Conservation (phyloP, 2,329 filamentous ascomycete species). For the Westerdykella ornata region DNA sequence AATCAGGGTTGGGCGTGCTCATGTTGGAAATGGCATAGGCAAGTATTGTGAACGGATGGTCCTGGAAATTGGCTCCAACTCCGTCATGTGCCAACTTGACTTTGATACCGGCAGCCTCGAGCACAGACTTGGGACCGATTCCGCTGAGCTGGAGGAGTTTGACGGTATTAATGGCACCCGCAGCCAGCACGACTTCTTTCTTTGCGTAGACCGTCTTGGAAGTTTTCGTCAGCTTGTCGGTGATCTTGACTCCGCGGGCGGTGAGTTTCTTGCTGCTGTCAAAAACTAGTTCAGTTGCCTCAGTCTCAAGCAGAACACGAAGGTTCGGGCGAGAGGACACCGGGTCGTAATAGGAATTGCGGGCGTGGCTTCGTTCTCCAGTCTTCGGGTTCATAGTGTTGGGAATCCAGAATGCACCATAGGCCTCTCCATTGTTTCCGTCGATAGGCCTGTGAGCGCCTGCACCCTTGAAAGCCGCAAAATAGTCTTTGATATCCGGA, state of each 20-base stretch:
- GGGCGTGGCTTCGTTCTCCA: conserved; percentile 27
- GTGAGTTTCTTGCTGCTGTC: conserved; percentile 10
- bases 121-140: conserved; percentile 22
- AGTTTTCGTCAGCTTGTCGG: conserved; percentile 11
- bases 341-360: conserved; percentile 29
- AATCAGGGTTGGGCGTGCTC: conserved; percentile 18
- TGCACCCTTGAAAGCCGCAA: conserved; percentile 18
- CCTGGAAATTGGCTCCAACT: conserved; percentile 32
- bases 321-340: conserved; percentile 25
- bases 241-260: conserved; percentile 23
- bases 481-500: conserved; percentile 20
- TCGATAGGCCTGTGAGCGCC: conserved; percentile 16
- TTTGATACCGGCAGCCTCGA: conserved; percentile 22
- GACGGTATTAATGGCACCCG: conserved; percentile 49
- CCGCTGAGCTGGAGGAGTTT: conserved; percentile 34
- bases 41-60: conserved; percentile 23
- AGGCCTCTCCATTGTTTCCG: conserved; percentile 21
- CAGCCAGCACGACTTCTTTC: conserved; percentile 54
- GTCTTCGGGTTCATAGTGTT: conserved; percentile 29
- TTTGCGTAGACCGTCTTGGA: conserved; percentile 19
- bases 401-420: conserved; percentile 35
- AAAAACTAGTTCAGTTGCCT: conserved; percentile 20
- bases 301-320: conserved; percentile 17
- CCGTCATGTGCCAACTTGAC: conserved; percentile 24
- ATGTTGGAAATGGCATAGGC: conserved; percentile 16